Evolutionary conservation across 2,329 filamentous ascomycete genomes (phyloP).

Genomic region (Beauveria medogensis): DNA sequence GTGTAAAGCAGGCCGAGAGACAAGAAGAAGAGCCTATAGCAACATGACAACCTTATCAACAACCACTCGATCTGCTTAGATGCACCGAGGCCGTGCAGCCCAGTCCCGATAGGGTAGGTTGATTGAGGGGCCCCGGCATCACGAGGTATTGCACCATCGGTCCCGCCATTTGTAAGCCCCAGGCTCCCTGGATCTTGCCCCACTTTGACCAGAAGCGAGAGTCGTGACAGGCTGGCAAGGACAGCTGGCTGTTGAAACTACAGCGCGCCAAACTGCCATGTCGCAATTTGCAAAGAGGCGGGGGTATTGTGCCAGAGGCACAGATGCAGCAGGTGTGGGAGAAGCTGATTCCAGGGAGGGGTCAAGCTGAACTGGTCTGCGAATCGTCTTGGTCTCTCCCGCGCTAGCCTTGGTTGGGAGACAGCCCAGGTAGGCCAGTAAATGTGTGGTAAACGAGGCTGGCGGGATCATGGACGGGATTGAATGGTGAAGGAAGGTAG

Average conservation of each 20-base stretch:
- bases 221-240: conserved; percentile 1
- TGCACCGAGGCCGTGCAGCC: conserved; percentile 2
- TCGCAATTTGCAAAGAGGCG: conserved; percentile 11
- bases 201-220: conserved; percentile 3
- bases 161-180: conserved; percentile 35
- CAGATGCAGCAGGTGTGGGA: conserved; percentile 7
- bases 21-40: background rate
- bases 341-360: conserved; percentile 2
- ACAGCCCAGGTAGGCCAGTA: background rate
- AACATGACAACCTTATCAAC: conserved; percentile 8
- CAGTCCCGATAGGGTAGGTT: background rate
- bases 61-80: background rate
- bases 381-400: background rate
- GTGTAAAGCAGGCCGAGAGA: background rate
- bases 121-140: conserved; percentile 29
- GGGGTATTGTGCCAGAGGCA: conserved; percentile 10
- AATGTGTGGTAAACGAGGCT: background rate
- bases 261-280: background rate
- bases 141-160: conserved; percentile 56
- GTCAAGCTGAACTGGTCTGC: background rate
- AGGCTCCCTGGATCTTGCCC: conserved; percentile 10
- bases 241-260: background rate
- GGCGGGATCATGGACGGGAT: background rate
- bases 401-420: background rate
- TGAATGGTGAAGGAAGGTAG: background rate